Conservation (phyloP, 768 basidiomycete genomes). For the Cyathus striatus region DNA sequence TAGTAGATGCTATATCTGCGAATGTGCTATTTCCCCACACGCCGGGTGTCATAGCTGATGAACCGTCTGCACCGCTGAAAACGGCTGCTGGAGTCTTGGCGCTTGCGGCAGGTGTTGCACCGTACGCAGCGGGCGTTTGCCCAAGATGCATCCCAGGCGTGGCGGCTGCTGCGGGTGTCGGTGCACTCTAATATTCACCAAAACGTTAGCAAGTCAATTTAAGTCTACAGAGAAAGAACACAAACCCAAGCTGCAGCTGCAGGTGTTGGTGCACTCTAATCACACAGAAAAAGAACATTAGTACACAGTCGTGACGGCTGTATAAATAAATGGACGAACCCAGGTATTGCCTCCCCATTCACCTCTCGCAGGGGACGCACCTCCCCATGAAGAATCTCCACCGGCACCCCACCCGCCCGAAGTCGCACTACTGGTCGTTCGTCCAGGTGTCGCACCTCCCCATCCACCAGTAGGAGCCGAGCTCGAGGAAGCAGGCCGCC, state of each 20-base stretch:
- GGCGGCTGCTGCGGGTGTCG: conserved; percentile 45
- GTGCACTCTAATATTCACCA: conserved; percentile 37
- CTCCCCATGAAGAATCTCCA: conserved; percentile 9
- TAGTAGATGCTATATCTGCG: too few relatives aligned
- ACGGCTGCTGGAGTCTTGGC: conserved; percentile 8
- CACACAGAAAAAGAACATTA: too few relatives aligned
- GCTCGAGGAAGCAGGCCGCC: conserved; percentile 6
- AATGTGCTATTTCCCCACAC: too few relatives aligned
- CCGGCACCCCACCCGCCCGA: conserved; percentile 27
- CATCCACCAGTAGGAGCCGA: conserved; percentile 14
- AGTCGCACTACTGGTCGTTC: conserved; percentile 6
- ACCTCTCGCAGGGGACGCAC: background rate
- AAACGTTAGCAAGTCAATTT: conserved; percentile 1
- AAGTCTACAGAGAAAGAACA: conserved; percentile 4
- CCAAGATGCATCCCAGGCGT: conserved; percentile 33
- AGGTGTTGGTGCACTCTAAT: conserved; percentile 6
- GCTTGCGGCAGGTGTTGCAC: conserved; percentile 33
- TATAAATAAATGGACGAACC: too few relatives aligned
- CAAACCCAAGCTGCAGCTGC: conserved; percentile 18
- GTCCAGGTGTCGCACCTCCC: conserved; percentile 33
- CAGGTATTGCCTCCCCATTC: background rate
- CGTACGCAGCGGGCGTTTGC: conserved; percentile 29
- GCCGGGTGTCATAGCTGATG: conserved; percentile 4
- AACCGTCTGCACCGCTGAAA: conserved; percentile 6
- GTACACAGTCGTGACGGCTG: too few relatives aligned